Base-by-base conservation (phyloP, 306 rosid genomes). In the Biancaea sappan region DNA sequence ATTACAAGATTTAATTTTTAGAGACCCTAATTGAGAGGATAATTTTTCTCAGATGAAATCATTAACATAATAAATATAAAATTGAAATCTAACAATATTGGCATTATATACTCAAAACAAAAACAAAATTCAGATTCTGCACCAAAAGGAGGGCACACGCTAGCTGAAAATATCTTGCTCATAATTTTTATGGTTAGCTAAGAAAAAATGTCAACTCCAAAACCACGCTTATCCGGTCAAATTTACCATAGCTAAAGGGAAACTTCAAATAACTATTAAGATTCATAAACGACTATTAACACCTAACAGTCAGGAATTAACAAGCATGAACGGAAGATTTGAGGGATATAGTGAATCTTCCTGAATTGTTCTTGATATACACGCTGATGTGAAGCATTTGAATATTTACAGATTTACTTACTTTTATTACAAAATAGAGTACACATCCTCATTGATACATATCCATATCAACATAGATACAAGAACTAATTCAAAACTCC, bases 401-500 rank as follows among this genome's bases (percentile, higher is more conserved):
- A 66, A 66, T 72, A 81, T 81, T 26, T 66, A 66, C 78, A 72
- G 21, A 35, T 35, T 46, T 24, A 25, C 28, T 15, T 11, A 15
- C 29, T 28, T 71, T 10, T 68, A 22, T 12, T 58, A 74, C 59
- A 19, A 60, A 59, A 8, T 1, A 32, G 28, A 58, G 19, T 6
- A 51, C 15, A 38, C 60, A 26, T 5, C 13, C 24, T 26, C 58
- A 65, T 8, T 44, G 12, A n/a, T 43, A 62, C 61, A 74, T 4
- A 29, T 26, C 31, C 34, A 71, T 15, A 70, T 80, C 24, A 26
- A 56, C 35, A 56, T 34, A 21, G 66, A 4, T 14, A n/a, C 47
- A 65, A 66, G 54, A 77, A 52, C 70, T 50, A 60, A 52, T 26
- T 28, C 25, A 34, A 40, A 64, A 53, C 31, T 66, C 58, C 64